These are phyloP conservation scores for Lactarius deliciosus DNA, from an alignment of 768 basidiomycete species.

Conservation along the genomic window DNA sequence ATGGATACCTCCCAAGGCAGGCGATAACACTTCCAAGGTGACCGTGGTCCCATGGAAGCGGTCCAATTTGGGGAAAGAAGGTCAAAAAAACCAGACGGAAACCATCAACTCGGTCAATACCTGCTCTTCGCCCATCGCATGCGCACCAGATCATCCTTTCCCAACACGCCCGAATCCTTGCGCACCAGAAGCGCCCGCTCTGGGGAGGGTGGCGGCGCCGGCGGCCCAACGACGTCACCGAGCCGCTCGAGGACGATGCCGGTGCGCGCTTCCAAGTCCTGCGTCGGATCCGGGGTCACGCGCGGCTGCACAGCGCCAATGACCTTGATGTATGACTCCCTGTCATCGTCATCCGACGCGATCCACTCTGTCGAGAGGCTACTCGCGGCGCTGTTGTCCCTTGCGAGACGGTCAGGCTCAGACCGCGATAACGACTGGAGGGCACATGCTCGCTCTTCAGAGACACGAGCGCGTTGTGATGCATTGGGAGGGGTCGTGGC, in stretches of 20 bases:
- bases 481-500: neutral
- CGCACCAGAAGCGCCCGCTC: neutral
- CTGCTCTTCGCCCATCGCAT: neutral
- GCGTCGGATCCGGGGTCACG: slow-evolving; percentile 15
- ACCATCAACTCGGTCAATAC: neutral
- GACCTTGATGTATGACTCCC: slow-evolving; percentile 6
- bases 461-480: neutral
- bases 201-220: neutral
- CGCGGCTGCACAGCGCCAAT: slow-evolving; percentile 14
- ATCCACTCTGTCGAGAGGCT: slow-evolving; percentile 27
- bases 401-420: neutral
- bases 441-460: neutral
- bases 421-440: neutral
- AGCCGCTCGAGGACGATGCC: slow-evolving; percentile 23
- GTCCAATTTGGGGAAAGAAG: neutral
- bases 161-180: slow-evolving; percentile 20
- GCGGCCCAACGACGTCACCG: neutral
- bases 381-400: slow-evolving; percentile 2
- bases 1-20: neutral
- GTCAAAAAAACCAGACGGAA: slow-evolving; percentile 23
- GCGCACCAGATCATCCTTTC: slow-evolving; percentile 18
- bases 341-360: slow-evolving; percentile 1
- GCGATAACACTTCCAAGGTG: neutral
- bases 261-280: neutral
- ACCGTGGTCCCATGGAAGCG: neutral